Evolutionary conservation across 768 basidiomycete species (phyloP).

Genomic region (Lactarius hatsudake): DNA sequence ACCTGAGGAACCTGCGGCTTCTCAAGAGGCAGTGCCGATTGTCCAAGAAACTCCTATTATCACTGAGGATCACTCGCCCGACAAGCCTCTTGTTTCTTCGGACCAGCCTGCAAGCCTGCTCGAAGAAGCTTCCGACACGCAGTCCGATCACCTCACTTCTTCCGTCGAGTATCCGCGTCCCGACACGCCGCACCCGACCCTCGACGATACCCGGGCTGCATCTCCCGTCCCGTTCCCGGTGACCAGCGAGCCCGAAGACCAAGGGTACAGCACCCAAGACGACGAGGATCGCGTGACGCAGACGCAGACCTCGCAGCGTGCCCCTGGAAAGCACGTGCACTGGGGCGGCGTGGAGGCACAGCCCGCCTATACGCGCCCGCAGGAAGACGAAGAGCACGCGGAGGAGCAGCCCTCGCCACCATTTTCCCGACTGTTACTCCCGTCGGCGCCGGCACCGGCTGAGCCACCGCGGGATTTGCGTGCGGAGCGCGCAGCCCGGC

Average conservation of each 20-base stretch:
- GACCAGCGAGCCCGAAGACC: constrained; percentile 22
- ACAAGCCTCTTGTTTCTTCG: constrained; percentile 3
- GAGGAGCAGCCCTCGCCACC: constrained; percentile 20
- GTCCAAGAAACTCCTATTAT: not conserved
- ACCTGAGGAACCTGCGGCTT: not conserved
- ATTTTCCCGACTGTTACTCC: constrained; percentile 20
- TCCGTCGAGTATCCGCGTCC: constrained; percentile 20
- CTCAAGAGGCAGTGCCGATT: constrained; percentile 4
- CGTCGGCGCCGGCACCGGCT: constrained; percentile 2
- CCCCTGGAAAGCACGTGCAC: constrained; percentile 20
- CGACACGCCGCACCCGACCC: constrained; percentile 9
- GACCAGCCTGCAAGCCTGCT: not conserved
- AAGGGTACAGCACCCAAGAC: constrained; percentile 26
- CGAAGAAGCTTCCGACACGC: constrained; percentile 18
- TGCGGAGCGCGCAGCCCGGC: constrained; percentile 16
- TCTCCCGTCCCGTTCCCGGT: constrained; percentile 20
- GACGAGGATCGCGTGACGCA: constrained; percentile 21
- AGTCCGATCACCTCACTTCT: constrained; percentile 21
- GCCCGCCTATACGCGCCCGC: constrained; percentile 4
- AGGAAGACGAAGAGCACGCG: constrained; percentile 15
- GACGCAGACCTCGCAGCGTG: not conserved
- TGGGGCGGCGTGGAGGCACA: constrained; percentile 24
- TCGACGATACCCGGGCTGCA: constrained; percentile 10
- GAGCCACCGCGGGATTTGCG: constrained; percentile 12
- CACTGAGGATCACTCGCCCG: constrained; percentile 8